Conservation (phyloP, 1,284 basidiomycete species). For the Ceratobasidium sp. region DNA sequence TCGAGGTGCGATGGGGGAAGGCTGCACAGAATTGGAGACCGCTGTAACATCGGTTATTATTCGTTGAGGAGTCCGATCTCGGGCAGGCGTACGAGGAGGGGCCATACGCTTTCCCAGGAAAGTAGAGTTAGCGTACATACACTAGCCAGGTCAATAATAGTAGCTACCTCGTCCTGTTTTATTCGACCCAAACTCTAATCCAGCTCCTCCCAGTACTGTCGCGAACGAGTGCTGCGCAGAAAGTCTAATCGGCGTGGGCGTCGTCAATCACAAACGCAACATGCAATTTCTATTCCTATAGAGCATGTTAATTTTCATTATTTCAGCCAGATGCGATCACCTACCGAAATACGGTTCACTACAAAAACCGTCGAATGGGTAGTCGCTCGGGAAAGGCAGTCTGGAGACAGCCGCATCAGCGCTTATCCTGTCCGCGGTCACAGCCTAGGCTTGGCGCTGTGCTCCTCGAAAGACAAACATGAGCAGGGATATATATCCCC, state of each 20-base stretch:
- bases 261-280: neutral
- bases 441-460: neutral
- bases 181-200: neutral
- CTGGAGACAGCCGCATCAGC: conserved; percentile 3
- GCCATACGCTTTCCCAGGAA: conserved; percentile 18
- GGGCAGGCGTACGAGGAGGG: conserved; percentile 32
- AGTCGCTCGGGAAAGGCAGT: neutral
- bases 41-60: conserved; percentile 31
- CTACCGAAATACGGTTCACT: neutral
- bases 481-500: too few relatives aligned
- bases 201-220: neutral
- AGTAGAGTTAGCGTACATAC: neutral
- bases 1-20: conserved; percentile 20
- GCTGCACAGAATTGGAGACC: conserved; percentile 33
- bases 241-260: conserved; percentile 3
- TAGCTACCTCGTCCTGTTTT: neutral
- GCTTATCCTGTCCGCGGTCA: neutral
- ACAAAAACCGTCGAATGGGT: too few relatives aligned
- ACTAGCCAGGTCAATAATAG: too few relatives aligned
- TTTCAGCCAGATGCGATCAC: neutral
- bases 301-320: neutral
- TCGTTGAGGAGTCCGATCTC: conserved; percentile 33
- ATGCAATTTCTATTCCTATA: neutral
- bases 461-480: too few relatives aligned
- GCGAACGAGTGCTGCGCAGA: neutral